Conservation (phyloP, 495 filamentous ascomycete species). For the Jackrogersella minutella region DNA sequence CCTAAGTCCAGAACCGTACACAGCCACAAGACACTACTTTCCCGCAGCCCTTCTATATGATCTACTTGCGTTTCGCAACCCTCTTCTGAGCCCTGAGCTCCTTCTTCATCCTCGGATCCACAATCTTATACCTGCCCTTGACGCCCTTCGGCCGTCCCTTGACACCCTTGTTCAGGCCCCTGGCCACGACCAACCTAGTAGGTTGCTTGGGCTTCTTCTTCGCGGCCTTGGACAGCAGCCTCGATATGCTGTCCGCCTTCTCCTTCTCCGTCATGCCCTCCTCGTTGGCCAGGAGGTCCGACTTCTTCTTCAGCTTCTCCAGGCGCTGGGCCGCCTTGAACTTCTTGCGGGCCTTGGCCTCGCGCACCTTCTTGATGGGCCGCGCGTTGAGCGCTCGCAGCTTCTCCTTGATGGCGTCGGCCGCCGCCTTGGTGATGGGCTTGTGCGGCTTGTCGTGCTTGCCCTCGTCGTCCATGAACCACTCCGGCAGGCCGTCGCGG, state of each 20-base stretch:
- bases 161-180: constrained; percentile 83
- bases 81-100: constrained; percentile 93
- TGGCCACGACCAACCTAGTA: constrained; percentile 89
- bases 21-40: not conserved
- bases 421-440: constrained; percentile 88
- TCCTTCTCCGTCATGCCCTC: constrained; percentile 93
- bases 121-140: constrained; percentile 99
- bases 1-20: not conserved
- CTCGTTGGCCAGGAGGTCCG: constrained; percentile 82
- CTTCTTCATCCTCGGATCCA: constrained; percentile 97
- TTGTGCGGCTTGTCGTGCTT: constrained; percentile 84
- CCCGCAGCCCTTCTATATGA: not conserved
- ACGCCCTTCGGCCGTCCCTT: constrained; percentile 70
- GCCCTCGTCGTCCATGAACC: constrained; percentile 94
- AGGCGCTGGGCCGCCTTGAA: constrained; percentile 88
- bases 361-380: constrained; percentile 98
- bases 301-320: constrained; percentile 96
- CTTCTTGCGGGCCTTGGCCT: constrained; percentile 96
- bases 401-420: constrained; percentile 95
- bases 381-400: constrained; percentile 90
- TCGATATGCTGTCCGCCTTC: constrained; percentile 84
- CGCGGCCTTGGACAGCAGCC: constrained; percentile 78
- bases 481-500: constrained; percentile 91
- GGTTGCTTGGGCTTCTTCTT: constrained; percentile 87
- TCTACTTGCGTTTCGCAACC: constrained; percentile 54